A percentile compares a stretch with the other conserved stretches of the same genome.
phyloP scores from a whole-genome alignment of 371 early-diverging fungal species.

The Mortierella sp. region DNA sequence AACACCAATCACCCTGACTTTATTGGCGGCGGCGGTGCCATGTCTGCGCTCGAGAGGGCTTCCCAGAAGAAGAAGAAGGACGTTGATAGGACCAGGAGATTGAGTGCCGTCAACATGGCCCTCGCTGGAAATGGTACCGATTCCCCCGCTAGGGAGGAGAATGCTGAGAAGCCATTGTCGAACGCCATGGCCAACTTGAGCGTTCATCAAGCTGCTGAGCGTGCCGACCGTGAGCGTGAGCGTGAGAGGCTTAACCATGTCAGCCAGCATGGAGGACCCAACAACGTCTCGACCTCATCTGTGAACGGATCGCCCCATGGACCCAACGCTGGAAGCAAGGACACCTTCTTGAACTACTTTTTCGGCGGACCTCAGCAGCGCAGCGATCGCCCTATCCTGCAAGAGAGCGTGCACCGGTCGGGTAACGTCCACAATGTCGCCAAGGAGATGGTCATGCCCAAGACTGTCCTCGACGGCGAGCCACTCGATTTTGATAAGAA shows the following conservation, averaged over 20 bases:
- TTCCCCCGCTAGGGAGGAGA: conserved; percentile 40
- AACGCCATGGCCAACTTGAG: conserved; percentile 44
- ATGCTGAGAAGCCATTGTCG: conserved; percentile 33
- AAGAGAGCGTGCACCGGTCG: conserved; percentile 22
- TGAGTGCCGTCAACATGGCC: conserved; percentile 38
- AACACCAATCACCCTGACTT: conserved; percentile 96
- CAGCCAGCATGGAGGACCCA: conserved; percentile 34
- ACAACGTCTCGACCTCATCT: conserved; percentile 30
- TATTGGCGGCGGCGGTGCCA: conserved; percentile 82
- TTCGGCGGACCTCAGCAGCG: conserved; percentile 73
- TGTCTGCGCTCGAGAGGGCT: conserved; percentile 69
- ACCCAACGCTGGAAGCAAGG: conserved; percentile 58
- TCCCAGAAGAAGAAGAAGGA: conserved; percentile 67
- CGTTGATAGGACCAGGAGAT: conserved; percentile 39
- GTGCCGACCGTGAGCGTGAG: conserved; percentile 41
- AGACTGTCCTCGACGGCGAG: conserved; percentile 59
- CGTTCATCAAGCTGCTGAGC: conserved; percentile 46
- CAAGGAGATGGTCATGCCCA: conserved; percentile 62
- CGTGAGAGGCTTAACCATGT: conserved; percentile 37
- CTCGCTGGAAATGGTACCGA: conserved; percentile 34
- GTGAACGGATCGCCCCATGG: conserved; percentile 43
- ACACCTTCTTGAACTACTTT: conserved; percentile 82
- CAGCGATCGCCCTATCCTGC: conserved; percentile 27
- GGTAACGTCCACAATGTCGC: conserved; percentile 34
- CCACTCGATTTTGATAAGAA: conserved; percentile 55